Percentiles rank a stretch among this genome's conserved stretches.
Evolutionary conservation across 2,329 filamentous ascomycete genomes (phyloP).

Genomic region (Penicillium sp.): DNA sequence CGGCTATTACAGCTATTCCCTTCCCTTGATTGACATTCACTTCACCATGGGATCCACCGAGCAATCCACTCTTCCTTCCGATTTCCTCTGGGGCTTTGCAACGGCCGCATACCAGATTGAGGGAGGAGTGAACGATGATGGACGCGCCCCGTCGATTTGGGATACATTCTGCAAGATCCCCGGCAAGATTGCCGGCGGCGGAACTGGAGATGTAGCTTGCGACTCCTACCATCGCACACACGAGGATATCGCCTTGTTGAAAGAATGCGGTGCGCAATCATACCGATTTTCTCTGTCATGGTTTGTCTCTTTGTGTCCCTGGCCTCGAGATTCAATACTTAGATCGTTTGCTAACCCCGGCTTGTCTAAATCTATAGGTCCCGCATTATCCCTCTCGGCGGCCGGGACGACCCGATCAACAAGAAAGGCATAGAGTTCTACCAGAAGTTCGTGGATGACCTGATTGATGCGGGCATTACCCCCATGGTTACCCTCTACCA

Average conservation of each 20-base stretch:
- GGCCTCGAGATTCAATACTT: not conserved
- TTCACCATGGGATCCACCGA: slow-evolving; percentile 27
- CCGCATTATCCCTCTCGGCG: slow-evolving; percentile 80
- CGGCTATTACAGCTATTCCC: not conserved
- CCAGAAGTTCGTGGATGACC: slow-evolving; percentile 71
- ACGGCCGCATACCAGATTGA: slow-evolving; percentile 86
- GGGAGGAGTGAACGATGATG: slow-evolving; percentile 70
- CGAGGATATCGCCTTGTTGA: slow-evolving; percentile 75
- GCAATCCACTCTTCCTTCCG: slow-evolving; percentile 53
- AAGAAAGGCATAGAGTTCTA: slow-evolving; percentile 75
- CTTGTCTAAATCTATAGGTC: slow-evolving; percentile 42
- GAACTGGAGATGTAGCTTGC: slow-evolving; percentile 73
- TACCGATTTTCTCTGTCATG: slow-evolving; percentile 85
- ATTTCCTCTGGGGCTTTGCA: slow-evolving; percentile 78
- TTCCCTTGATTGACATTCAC: not conserved
- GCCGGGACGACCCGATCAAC: slow-evolving; percentile 78
- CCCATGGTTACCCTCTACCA: slow-evolving; percentile 83
- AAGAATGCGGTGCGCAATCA: slow-evolving; percentile 66
- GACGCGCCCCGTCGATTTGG: slow-evolving; percentile 81
- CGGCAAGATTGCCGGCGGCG: slow-evolving; percentile 78
- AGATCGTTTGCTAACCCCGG: not conserved
- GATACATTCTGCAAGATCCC: slow-evolving; percentile 80
- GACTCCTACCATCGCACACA: slow-evolving; percentile 79
- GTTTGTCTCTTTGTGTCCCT: slow-evolving; percentile 26
- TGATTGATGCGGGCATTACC: slow-evolving; percentile 71